Percentiles rank a stretch among this genome's conserved stretches.
phyloP scores from a whole-genome alignment of 805 yeast genomes.

The Maudiozyma saulgeensis region DNA sequence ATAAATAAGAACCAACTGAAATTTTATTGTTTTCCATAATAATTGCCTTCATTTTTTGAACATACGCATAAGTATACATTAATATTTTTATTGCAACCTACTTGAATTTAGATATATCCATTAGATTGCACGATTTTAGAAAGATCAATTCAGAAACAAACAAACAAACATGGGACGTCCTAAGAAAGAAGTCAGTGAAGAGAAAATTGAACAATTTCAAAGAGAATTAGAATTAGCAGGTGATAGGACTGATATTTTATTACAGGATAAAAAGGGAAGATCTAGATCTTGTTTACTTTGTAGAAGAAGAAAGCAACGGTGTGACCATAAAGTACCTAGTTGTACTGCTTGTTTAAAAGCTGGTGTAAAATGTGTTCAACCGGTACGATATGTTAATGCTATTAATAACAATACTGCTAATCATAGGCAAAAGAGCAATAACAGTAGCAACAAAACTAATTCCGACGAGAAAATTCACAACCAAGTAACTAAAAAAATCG shows the following conservation, averaged over 20 bases:
- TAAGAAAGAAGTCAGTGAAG: constrained; percentile 27
- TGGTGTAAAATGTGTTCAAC: constrained; percentile 52
- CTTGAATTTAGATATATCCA: no score
- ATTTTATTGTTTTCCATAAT: no score
- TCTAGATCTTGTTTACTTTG: constrained; percentile 49
- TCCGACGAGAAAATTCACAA: no score
- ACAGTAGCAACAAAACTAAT: neutral
- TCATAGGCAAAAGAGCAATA: neutral
- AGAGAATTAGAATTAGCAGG: constrained; percentile 29
- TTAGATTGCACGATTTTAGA: no score
- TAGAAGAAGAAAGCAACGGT: constrained; percentile 50
- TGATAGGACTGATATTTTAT: constrained; percentile 19
- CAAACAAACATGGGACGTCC: constrained; percentile 28
- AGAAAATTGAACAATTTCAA: constrained; percentile 28
- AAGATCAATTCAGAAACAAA: neutral
- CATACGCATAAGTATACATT: no score
- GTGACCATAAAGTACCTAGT: constrained; percentile 56
- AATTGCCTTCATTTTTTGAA: no score
- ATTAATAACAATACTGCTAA: constrained; percentile 2
- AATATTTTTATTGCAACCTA: no score
- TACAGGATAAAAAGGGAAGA: constrained; percentile 42
- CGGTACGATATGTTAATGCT: constrained; percentile 39
- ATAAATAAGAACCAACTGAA: no score
- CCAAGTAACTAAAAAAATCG: no score
- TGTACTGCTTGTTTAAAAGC: constrained; percentile 62